Evolutionary conservation across 371 early-diverging fungal genomes (phyloP), one percentile per base, ranked within the genome.

Genomic region (Mortierella sp.): DNA sequence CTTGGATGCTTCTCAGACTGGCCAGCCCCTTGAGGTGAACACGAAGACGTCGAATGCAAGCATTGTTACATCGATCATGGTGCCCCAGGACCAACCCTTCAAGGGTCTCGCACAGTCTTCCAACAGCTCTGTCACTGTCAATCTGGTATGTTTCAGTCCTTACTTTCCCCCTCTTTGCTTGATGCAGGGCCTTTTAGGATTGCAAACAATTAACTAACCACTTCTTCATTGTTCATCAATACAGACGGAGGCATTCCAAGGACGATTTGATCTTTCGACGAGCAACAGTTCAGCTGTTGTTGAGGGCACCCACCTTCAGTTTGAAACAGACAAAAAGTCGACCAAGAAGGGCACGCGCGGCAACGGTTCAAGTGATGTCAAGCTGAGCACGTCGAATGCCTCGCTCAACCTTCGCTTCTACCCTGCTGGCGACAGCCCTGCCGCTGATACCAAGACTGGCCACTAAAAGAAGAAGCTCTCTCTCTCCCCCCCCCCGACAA

Each of bases 51-150:
- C 76, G 8, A 86, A 86, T 31, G 75, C 63, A n/a, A 77, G 71
- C 42, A 80, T 86, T 28, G 70, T 73, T 1, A 48, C 82, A 6
- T 86, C 87, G 21, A 74, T 86, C 70, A 86, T 86, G 87, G 80
- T 80, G 9, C 83, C 87, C 14, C 63, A 14, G 26, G 19, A 77
- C 13, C 80, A 86, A 24, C 34, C 45, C n/a, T 82, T 86, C 74
- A 77, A 80, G 60, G 71, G 76, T 26, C 28, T 28, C 11, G 78
- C 70, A 11, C 55, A 68, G 38, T 54, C 82, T 1, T 72, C 78
- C 24, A 82, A 86, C 72, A 72, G 76, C 19, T 80, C 87, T 24
- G 73, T 80, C 16, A 72, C 77, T 24, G 71, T 80, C 70, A 86
- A 86, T 52, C 31, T 86, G 80, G 84, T 83, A 83, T 34, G 83